Evolutionary conservation across 345 rosid genomes (phyloP).

Genomic region (Hibiscus mutabilis): DNA sequence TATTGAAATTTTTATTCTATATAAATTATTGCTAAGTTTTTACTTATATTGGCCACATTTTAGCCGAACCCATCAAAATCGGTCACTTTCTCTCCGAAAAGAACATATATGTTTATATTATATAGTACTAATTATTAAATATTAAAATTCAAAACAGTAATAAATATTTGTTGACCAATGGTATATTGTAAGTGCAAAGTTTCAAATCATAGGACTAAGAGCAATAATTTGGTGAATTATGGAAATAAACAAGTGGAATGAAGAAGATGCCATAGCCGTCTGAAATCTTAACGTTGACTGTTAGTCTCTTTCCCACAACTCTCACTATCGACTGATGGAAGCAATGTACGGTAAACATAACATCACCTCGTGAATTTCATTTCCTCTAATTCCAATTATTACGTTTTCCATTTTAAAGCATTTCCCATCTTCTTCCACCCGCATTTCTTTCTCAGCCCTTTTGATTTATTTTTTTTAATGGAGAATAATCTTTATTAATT

Average conservation of each 20-base stretch:
- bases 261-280: conserved; percentile 22
- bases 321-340: not conserved
- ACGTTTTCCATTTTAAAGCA: not conserved
- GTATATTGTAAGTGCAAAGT: too few relatives aligned
- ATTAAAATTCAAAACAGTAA: too few relatives aligned
- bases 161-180: too few relatives aligned
- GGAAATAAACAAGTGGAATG: not conserved
- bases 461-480: not conserved
- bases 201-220: too few relatives aligned
- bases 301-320: not conserved
- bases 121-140: too few relatives aligned
- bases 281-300: conserved; percentile 12
- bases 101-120: too few relatives aligned
- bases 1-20: too few relatives aligned
- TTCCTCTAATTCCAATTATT: not conserved
- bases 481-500: not conserved
- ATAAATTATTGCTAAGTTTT: too few relatives aligned
- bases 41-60: too few relatives aligned
- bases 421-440: not conserved
- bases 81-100: too few relatives aligned
- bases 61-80: too few relatives aligned
- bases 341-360: not conserved
- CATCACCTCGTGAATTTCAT: conserved; percentile 7
- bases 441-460: not conserved
- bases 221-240: not conserved